Evolutionary conservation across 371 early-diverging fungal genomes (phyloP), one percentile per base, ranked within the genome.

Genomic region (Thermomucor indicae-seudaticae): DNA sequence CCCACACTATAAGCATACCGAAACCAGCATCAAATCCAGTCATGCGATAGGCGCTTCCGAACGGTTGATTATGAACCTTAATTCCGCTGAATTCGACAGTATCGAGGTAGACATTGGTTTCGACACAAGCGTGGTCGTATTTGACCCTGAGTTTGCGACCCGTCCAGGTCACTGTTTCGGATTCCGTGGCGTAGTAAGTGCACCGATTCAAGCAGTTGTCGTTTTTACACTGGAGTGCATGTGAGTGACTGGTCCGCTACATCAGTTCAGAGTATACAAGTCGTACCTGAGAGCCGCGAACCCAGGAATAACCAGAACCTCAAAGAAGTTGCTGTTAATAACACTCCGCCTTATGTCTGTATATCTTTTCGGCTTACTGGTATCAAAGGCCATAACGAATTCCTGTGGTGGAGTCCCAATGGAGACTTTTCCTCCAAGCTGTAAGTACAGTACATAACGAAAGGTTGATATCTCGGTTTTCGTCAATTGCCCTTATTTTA

Each of bases 31-130:
- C 73, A 43, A 72, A 72, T 19, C 69, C 73, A 48, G 49, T 59
- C 73, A 72, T 72, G 34, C 61, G 58, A 55, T 69, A 69, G 19
- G 73, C 73, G 25, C 67, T 67, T 55, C 73, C 73, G 25, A 72
- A 66, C 22, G 73, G 73, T 60, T 66, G 59, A 32, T 68, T 48
- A 17, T 56, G 47, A 20, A 72, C 65, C 6, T 39, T 60, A 30
- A 66, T 41, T 37, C 65, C 67, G 42, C 60, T 55, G 29, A 72
- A 72, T 35, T 60, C 58, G 47, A 72, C 57, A n/a, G 62, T 64
- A 49, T 72, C 73, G 3, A 47, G 50, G 19, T 69, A 72, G 35
- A 72, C 34, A 16, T 58, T 60, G 43, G 73, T 72, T 12, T 72
- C 73, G 16, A 72, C 70, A 40, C 69, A 68, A 20, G 70, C 49